These are phyloP conservation scores for Pisolithus thermaeus DNA, from an alignment of 1,284 basidiomycete species.

Conservation along the genomic window DNA sequence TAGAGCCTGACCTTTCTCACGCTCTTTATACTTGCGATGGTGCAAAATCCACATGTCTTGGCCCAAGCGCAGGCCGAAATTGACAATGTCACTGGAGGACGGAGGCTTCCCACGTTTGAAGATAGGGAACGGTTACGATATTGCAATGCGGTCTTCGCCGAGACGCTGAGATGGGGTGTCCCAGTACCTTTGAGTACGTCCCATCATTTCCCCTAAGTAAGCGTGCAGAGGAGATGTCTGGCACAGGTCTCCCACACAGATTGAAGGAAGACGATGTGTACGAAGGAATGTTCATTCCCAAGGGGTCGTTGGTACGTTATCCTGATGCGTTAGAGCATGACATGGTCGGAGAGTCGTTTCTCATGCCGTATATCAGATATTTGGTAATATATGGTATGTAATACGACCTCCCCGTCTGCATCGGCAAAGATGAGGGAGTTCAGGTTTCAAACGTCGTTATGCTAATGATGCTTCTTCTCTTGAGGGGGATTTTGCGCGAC, in stretches of 20 bases:
- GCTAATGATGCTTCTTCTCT: constrained; percentile 1
- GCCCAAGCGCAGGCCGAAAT: constrained; percentile 51
- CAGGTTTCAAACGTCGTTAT: neutral
- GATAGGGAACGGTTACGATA: constrained; percentile 47
- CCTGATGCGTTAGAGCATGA: neutral
- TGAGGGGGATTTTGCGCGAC: constrained; percentile 43
- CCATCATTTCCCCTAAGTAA: neutral
- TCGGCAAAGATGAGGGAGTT: no score
- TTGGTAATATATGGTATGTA: constrained; percentile 45
- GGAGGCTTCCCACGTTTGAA: constrained; percentile 45
- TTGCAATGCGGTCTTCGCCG: constrained; percentile 41
- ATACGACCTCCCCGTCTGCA: neutral
- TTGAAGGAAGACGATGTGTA: constrained; percentile 46
- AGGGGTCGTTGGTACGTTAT: constrained; percentile 37
- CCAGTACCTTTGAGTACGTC: constrained; percentile 49
- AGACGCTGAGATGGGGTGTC: constrained; percentile 44
- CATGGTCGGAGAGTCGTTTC: neutral
- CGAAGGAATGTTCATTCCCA: constrained; percentile 39
- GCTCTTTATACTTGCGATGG: constrained; percentile 58
- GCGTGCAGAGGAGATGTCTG: neutral
- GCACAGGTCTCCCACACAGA: constrained; percentile 40
- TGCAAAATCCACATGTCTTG: constrained; percentile 44
- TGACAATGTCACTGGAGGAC: constrained; percentile 43
- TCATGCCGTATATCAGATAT: constrained; percentile 12
- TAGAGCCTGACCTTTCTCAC: constrained; percentile 45